Base-by-base conservation (phyloP, 495 filamentous ascomycete species). In the Sphaerosporella brunnea region DNA sequence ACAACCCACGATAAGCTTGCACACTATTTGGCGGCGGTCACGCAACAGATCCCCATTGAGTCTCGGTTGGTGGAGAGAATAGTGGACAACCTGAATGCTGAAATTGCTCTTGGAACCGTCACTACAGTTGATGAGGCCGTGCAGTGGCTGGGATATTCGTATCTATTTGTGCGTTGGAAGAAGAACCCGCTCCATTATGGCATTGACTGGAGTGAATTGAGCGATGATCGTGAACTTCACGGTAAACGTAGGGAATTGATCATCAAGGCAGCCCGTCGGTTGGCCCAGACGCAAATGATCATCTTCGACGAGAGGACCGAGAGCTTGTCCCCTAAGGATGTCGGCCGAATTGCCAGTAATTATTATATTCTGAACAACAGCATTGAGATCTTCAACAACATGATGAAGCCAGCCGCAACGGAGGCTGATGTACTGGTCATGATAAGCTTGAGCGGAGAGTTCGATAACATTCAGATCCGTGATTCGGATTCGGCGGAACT, bases 91-190 rank as follows among this genome's bases (percentile, higher is more conserved):
- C 62, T 99, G 47, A 99, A 99, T 54, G 90, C 90, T 21, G 90
- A 99, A 61, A 84, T 96, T 47, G 74, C 84, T 0, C 68, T 99
- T 15, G 90, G 90, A 8, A 99, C 90, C 0, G 92, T 99, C 36
- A 93, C 87, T 1, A 93, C 87, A 4, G 77, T 99, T n/a, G 63
- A 77, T 9, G 90, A 99, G 63, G 90, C 80, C 3, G 85, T 94
- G 0, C 81, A 88, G 56, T 99, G 90, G 90, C 76, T 99, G 9
- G 86, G 90, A 10, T 96, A 99, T 61, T 94, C 88, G 1, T 99
- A 96, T 60, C 71, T 99, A 2, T 96, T 88, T 54, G 88, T 96
- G 34, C 79, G 90, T 25, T 96, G 96, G 90, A 77, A 82, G 60
- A 77, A 79, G 36, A 93, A 85, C 54, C 92, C 87, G 1, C 74